These are phyloP conservation scores for Schwanniomyces sp. DNA, from an alignment of 805 yeast genomes.

Conservation along the genomic window DNA sequence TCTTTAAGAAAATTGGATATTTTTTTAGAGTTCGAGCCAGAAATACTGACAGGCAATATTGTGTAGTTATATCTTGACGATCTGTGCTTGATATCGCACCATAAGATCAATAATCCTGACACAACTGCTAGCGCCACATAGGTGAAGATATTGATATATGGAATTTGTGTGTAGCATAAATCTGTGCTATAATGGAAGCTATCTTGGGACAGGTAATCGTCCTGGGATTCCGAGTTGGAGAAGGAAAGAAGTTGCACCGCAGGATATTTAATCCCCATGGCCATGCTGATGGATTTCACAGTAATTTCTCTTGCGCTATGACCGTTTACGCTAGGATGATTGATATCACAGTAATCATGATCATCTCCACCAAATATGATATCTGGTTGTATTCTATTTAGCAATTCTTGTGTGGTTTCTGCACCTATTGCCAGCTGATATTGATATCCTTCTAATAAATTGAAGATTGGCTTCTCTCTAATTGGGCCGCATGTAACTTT, in stretches of 20 bases:
- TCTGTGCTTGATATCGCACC: conserved; percentile 28
- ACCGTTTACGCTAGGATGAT: conserved; percentile 40
- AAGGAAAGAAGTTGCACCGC: conserved; percentile 41
- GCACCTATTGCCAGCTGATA: conserved; percentile 80
- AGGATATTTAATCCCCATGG: conserved; percentile 40
- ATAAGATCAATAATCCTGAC: conserved; percentile 26
- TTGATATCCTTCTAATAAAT: conserved; percentile 71
- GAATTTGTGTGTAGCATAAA: conserved; percentile 47
- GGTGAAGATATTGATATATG: conserved; percentile 40
- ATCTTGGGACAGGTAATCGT: conserved; percentile 16
- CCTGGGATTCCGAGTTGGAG: conserved; percentile 7
- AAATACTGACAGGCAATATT: conserved; percentile 18
- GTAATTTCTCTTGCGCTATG: conserved; percentile 30
- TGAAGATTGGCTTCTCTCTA: conserved; percentile 64
- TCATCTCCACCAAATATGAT: conserved; percentile 89
- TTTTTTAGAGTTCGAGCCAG: conserved; percentile 17
- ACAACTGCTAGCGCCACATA: conserved; percentile 38
- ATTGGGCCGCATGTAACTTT: conserved; percentile 66
- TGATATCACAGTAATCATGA: conserved; percentile 88
- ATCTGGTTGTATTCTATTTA: conserved; percentile 61
- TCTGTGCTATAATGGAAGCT: conserved; percentile 33
- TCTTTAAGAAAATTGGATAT: conserved; percentile 28
- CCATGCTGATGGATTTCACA: conserved; percentile 41
- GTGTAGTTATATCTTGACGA: conserved; percentile 24
- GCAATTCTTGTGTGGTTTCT: conserved; percentile 55